Percentiles rank a stretch among this genome's conserved stretches.
Evolutionary conservation across 257 asterid species (phyloP).

Genomic region (Nicotiana sylvestris): DNA sequence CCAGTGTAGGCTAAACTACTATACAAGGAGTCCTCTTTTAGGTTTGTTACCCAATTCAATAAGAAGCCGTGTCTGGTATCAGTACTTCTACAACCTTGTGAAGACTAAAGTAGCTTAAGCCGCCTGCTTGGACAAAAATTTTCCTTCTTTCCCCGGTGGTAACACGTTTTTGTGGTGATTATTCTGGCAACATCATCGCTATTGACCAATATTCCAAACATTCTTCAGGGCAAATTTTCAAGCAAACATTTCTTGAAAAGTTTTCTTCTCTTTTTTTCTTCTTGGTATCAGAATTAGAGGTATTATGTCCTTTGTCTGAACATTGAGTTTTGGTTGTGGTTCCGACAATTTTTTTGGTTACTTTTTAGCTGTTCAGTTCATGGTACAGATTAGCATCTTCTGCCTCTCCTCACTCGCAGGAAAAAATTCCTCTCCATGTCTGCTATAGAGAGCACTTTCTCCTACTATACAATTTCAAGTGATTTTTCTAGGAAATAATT

Average conservation of each 20-base stretch:
- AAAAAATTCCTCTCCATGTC: neutral
- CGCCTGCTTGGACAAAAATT: neutral
- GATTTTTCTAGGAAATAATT: neutral
- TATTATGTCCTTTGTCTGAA: neutral
- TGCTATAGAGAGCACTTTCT: neutral
- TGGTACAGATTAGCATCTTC: neutral
- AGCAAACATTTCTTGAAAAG: neutral
- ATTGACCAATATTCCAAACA: neutral
- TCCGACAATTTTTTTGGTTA: neutral
- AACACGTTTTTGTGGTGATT: neutral
- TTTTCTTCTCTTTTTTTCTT: neutral
- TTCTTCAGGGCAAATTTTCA: neutral
- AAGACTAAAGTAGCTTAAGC: slow-evolving; percentile 2
- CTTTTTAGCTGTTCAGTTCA: neutral
- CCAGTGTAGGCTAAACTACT: neutral
- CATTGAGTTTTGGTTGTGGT: neutral
- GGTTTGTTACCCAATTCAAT: neutral
- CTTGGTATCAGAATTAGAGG: neutral
- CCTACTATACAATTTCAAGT: neutral
- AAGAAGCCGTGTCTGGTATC: neutral
- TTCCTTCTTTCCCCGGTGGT: neutral
- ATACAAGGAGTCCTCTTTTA: neutral
- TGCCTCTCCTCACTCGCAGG: neutral
- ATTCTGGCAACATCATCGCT: neutral
- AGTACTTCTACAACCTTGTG: neutral